Evolutionary conservation across 2,329 filamentous ascomycete genomes (phyloP).

Genomic region (Ophiostoma sp.): DNA sequence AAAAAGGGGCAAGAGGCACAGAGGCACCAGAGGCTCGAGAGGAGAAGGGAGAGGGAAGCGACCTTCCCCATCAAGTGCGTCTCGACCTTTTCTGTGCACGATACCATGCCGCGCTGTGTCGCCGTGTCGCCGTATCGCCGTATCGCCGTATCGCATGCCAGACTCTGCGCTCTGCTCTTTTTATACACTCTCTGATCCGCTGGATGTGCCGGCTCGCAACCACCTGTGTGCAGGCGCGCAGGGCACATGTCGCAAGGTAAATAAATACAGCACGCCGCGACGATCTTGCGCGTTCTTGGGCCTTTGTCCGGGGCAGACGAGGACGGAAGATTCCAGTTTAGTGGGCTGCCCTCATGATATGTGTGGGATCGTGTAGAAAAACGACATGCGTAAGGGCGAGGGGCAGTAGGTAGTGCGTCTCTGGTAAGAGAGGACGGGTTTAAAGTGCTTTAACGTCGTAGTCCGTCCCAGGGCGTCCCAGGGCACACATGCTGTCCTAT

Average conservation of each 20-base stretch:
- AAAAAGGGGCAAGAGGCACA: not conserved
- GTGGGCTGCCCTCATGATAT: not conserved
- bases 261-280: too few relatives aligned
- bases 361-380: not conserved
- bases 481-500: not conserved
- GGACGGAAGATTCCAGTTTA: not conserved
- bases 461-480: not conserved
- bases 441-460: slow-evolving; percentile 1
- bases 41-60: not conserved
- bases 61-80: not conserved
- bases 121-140: too few relatives aligned
- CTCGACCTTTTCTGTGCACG: too few relatives aligned
- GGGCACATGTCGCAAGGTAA: not conserved
- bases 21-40: not conserved
- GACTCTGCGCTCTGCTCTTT: not conserved
- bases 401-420: too few relatives aligned
- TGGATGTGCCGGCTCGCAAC: not conserved
- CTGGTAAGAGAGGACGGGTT: not conserved
- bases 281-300: slow-evolving; percentile 19
- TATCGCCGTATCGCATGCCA: too few relatives aligned
- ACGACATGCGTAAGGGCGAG: not conserved
- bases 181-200: not conserved
- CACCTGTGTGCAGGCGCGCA: not conserved
- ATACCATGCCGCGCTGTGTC: too few relatives aligned
- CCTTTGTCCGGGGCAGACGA: slow-evolving; percentile 10